These are phyloP conservation scores for Rostrohypoxylon terebratum DNA, from an alignment of 495 filamentous ascomycete genomes.

Conservation along the genomic window DNA sequence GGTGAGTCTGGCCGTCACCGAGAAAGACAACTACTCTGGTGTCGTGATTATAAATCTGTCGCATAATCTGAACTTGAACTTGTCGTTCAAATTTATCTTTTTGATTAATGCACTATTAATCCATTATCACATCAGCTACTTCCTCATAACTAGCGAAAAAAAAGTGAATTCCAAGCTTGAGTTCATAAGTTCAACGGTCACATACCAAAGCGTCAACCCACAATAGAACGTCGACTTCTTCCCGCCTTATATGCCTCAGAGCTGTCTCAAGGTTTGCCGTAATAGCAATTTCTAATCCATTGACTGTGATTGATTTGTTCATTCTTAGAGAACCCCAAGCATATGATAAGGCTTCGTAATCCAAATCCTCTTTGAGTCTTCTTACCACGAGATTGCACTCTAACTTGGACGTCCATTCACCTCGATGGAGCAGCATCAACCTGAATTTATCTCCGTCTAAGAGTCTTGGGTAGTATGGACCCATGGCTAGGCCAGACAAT, in stretches of 20 bases:
- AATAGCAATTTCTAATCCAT: not conserved
- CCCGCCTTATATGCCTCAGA: not conserved
- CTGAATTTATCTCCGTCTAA: not conserved
- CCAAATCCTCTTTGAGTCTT: not conserved
- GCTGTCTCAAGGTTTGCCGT: not conserved
- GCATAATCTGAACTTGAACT: constrained; percentile 7
- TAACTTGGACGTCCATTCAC: not conserved
- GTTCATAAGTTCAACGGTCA: too few relatives aligned
- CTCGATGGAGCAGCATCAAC: not conserved
- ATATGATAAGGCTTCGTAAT: not conserved
- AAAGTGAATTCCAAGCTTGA: too few relatives aligned
- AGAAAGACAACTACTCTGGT: not conserved
- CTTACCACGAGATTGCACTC: not conserved
- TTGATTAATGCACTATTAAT: constrained; percentile 1
- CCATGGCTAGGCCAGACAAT: too few relatives aligned
- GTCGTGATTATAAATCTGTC: not conserved
- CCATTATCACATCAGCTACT: not conserved
- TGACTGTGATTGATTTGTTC: not conserved
- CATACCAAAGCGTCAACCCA: constrained; percentile 3
- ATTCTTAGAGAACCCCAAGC: not conserved
- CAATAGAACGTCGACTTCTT: not conserved
- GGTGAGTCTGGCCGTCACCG: not conserved
- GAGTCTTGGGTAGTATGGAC: not conserved
- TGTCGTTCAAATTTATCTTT: not conserved
- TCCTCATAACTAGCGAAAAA: too few relatives aligned